Percentiles rank a stretch among this genome's conserved stretches.
These are phyloP conservation scores for Podila minutissima DNA, from an alignment of 192 early-diverging fungal species.

Conservation along the genomic window DNA sequence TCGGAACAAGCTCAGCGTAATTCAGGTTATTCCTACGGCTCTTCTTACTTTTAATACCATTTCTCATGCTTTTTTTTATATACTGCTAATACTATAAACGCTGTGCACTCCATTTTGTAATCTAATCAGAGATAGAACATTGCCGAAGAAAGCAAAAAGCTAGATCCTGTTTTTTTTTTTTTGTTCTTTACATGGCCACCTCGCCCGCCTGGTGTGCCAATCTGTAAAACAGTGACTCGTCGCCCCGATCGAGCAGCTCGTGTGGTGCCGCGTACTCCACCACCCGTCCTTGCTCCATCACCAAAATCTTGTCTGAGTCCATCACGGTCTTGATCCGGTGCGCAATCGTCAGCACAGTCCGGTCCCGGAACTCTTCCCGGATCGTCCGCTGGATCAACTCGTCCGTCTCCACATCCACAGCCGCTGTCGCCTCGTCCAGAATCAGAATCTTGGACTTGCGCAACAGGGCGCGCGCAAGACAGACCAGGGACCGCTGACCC, in stretches of 20 bases:
- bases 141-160: too few species aligned
- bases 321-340: constrained; percentile 88
- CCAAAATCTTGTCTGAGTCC: constrained; percentile 85
- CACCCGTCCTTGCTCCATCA: constrained; percentile 74
- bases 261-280: constrained; percentile 63
- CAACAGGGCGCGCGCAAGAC: constrained; percentile 82
- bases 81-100: too few species aligned
- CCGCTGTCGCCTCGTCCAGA: constrained; percentile 58
- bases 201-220: constrained; percentile 33
- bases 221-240: constrained; percentile 26
- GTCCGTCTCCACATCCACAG: constrained; percentile 87
- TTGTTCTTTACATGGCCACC: not conserved
- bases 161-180: too few species aligned
- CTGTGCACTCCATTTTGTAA: too few species aligned
- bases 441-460: constrained; percentile 63
- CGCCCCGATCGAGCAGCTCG: constrained; percentile 16
- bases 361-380: constrained; percentile 72
- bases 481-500: constrained; percentile 86
- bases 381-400: constrained; percentile 88
- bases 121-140: too few species aligned
- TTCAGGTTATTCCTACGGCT: too few species aligned
- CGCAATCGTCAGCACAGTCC: constrained; percentile 90
- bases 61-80: too few species aligned
- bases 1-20: too few species aligned
- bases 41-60: too few species aligned